Conservation (phyloP, 192 early-diverging fungal genomes). For the Backusella tarrabulga region DNA sequence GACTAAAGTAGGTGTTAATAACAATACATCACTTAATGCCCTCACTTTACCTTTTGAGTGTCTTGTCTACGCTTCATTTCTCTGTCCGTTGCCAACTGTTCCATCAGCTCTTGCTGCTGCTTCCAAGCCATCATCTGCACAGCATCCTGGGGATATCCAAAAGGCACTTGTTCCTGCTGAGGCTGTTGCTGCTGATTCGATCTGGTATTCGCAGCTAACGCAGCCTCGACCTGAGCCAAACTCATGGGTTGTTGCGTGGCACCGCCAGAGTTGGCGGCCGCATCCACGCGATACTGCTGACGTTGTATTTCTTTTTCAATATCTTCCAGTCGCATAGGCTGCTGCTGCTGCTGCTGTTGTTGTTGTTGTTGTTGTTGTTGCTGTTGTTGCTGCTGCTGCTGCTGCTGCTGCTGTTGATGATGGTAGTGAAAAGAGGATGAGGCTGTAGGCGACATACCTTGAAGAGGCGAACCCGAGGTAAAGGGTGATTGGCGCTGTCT, state of each 20-base stretch:
- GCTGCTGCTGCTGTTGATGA: not conserved
- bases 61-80: constrained; percentile 41
- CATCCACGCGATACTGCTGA: not conserved
- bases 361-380: not conserved
- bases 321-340: not conserved
- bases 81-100: constrained; percentile 22
- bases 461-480: not conserved
- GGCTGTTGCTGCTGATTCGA: not conserved
- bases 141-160: not conserved
- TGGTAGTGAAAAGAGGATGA: not conserved
- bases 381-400: too few relatives aligned
- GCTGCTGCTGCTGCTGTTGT: not conserved
- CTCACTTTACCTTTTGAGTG: constrained; percentile 13
- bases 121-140: not conserved
- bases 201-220: not conserved
- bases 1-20: constrained; percentile 45
- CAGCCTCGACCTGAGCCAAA: not conserved
- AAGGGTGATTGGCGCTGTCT: not conserved
- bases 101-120: not conserved
- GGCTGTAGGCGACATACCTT: not conserved
- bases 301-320: not conserved
- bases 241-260: not conserved
- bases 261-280: not conserved
- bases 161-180: not conserved
- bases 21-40: not conserved